Evolutionary conservation across 148 eudicot genomes (phyloP), one percentile per base, ranked within the genome.

Genomic region (Chenopodium quinoa): DNA sequence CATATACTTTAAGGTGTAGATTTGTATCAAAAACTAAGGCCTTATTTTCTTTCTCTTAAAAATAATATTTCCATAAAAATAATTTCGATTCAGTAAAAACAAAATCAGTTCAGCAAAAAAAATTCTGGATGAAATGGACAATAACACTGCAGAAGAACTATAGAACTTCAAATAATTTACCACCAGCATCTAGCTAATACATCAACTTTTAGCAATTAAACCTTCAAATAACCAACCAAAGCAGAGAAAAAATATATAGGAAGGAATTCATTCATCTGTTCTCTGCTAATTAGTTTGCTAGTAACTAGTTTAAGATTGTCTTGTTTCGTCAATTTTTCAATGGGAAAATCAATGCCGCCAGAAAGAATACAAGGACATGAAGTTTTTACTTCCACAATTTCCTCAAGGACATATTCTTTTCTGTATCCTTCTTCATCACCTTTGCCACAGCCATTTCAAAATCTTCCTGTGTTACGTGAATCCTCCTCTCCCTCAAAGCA

Each of bases 371-470:
- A 64, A 13, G 3, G n/a, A 17, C 25, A 62, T 64, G 68, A 52
- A 32, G 54, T 12, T 72, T 75, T 63, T 75, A 89, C 84, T 88
- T 88, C 90, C 90, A 88, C 17, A 88, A 71, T 77, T 88, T 88
- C 71, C 90, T 71, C 81, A 88, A 66, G 20, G 89, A 88, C 88
- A 88, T 88, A 84, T 86, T 88, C 75, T 86, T 88, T 32, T 88
- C 90, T 0, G 81, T 86, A 44, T 88, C 90, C 86, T 88, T 88
- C 85, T 88, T 88, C 90, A 86, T 88, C 54, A 88, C 90, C 84
- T 88, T 88, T 17, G 90, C 90, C 40, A 88, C 90, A 0, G 90
- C 90, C 90, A 88, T 88, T 34, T 88, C 90, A 68, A 88, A 88
- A 75, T 88, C 90, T 85, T 88, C 90, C 17, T 88, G 90, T 3